Base-by-base conservation (phyloP, 495 filamentous ascomycete genomes). In the Hypoxylon cercidicola region DNA sequence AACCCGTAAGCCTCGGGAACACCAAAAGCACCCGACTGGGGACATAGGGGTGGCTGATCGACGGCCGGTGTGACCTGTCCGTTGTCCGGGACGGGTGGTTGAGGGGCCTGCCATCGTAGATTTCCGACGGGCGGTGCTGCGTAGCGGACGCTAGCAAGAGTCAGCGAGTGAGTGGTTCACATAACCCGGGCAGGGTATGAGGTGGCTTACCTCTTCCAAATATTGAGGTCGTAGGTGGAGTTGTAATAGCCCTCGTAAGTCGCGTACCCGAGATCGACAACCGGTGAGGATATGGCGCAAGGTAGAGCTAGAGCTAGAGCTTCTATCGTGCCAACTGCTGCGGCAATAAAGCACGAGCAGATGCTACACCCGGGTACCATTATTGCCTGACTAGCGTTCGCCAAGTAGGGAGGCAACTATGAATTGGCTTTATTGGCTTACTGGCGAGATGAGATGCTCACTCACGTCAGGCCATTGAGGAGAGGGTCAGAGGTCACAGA, bases 191-290 rank as follows among this genome's bases (percentile, higher is more conserved):
- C 30, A 5, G 25, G 25, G 45, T 25, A 6, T 41, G 12, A 11
- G 21, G 6, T 18, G 15, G 41, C 72, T 39, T 44, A 76, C 77
- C 77, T 73, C 55, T 75, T 77, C 76, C 76, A 79, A 45, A 68
- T 64, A 65, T 79, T 78, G 20, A 79, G 50, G 7, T 70, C 74
- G 18, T 62, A 72, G 0, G 76, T 59, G 0, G 68, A 20, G 46
- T 78, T 71, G 41, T 65, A 60, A 21, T 70, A 72, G 15, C 77
- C 77, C 28, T 73, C 57, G 50, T 80, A 78, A 51, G 74, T 78
- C 49, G 76, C 76, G 46, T 80, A 79, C 21, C 77, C 77, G 12
- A 77, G 47, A 62, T 78, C 58, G 35, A 78, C 75, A 3, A 70
- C 67, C 12, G 70, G 73, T 15, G 45, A 43, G 0, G 70, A 51